Percentiles rank a stretch among this genome's conserved stretches.
phyloP scores from a whole-genome alignment of 257 asterid species.

The Primulina tabacum region DNA sequence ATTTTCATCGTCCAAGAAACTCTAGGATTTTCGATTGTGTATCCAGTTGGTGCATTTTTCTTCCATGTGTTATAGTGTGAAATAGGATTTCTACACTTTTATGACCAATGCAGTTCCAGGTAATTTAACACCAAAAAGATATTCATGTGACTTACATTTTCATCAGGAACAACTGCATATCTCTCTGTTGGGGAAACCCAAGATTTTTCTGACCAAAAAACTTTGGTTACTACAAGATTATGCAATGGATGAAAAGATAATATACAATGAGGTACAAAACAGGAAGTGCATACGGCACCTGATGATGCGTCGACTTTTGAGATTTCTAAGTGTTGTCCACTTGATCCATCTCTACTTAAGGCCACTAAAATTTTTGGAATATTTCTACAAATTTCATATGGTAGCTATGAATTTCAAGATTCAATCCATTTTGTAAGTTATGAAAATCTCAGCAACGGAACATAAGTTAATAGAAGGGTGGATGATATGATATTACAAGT shows the following conservation, averaged over 20 bases:
- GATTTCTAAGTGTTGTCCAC: constrained; percentile 69
- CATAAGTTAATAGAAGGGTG: not conserved
- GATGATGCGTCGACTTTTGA: constrained; percentile 60
- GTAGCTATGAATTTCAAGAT: not conserved
- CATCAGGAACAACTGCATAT: constrained; percentile 94
- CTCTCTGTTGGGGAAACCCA: constrained; percentile 83
- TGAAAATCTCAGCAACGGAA: not conserved
- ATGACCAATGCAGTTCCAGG: not conserved
- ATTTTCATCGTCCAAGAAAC: constrained; percentile 6
- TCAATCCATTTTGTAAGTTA: not conserved
- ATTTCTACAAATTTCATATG: constrained; percentile 45
- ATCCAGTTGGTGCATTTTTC: not conserved
- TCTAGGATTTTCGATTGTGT: not conserved
- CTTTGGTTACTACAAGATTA: not conserved
- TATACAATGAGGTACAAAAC: not conserved
- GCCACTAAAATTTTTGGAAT: constrained; percentile 79
- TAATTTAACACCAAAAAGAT: not conserved
- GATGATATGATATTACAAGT: constrained; percentile 44
- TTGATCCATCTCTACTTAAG: constrained; percentile 78
- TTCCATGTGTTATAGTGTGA: not conserved
- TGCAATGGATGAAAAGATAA: not conserved
- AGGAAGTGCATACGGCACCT: constrained; percentile 36
- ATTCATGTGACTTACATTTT: constrained; percentile 48
- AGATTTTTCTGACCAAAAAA: constrained; percentile 41
- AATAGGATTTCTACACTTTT: not conserved